phyloP scores from a whole-genome alignment of 495 filamentous ascomycete species.

The Daldinia loculata region DNA sequence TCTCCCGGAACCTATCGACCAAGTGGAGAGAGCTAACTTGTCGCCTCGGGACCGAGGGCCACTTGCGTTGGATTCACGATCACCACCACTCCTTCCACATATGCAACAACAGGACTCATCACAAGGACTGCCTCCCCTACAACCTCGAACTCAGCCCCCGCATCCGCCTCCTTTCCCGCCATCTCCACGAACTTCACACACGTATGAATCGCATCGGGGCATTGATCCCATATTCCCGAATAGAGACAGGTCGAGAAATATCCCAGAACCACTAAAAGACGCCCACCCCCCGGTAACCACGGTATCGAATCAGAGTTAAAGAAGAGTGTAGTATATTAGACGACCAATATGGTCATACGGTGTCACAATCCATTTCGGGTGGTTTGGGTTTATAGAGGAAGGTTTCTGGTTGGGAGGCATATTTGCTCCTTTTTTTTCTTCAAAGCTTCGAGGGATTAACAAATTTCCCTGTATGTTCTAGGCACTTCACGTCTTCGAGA shows the following conservation, averaged over 20 bases:
- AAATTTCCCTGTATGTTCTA: conserved; percentile 12
- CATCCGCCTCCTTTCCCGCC: conserved; percentile 37
- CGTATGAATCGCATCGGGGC: conserved; percentile 38
- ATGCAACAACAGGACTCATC: conserved; percentile 40
- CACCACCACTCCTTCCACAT: conserved; percentile 37
- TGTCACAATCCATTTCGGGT: conserved; percentile 17
- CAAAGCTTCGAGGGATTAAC: conserved; percentile 11
- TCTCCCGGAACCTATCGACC: conserved; percentile 44
- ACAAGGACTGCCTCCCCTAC: conserved; percentile 38
- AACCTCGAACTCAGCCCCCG: conserved; percentile 40
- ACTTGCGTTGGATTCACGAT: conserved; percentile 40
- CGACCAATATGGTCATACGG: conserved; percentile 22
- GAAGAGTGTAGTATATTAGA: conserved; percentile 28
- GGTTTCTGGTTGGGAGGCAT: conserved; percentile 13
- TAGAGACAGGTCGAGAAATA: conserved; percentile 45
- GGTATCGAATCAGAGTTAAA: conserved; percentile 43
- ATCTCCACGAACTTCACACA: conserved; percentile 38
- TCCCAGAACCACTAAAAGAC: conserved; percentile 40
- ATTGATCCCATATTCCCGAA: conserved; percentile 46
- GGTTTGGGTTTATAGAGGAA: conserved; percentile 28
- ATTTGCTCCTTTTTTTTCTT: conserved; percentile 11
- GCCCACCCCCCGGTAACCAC: conserved; percentile 44
- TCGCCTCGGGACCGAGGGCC: conserved; percentile 41
- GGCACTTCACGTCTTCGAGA: conserved; percentile 24
- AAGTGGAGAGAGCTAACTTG: conserved; percentile 43